Base-by-base conservation (phyloP, 2,329 filamentous ascomycete species). In the Apiospora malaysiana region DNA sequence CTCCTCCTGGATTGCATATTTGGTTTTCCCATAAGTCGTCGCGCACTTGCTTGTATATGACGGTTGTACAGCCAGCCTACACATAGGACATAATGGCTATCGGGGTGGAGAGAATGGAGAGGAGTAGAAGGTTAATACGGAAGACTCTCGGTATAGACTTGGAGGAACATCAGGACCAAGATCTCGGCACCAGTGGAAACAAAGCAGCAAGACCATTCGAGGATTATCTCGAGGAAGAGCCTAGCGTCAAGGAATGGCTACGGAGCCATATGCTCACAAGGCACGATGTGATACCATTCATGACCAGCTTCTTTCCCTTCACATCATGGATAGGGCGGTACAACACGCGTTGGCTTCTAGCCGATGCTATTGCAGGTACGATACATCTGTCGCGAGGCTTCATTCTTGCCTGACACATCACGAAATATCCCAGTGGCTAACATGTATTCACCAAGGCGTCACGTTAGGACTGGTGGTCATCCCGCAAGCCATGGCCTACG, bases 401-500 rank as follows among this genome's bases (percentile, higher is more conserved):
- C n/a, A 49, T 23, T 49, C 49, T 45, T 45, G 12, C 42, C 16
- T 14, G 2, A 18, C 10, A 4, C 16, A 16, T 16, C 16, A 14
- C 45, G 21, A 16, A n/a, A 9, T n/a, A 7, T 5, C 18, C 43
- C 18, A 45, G 76, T 82, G 47, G n/a, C 56, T 63, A 27, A 46
- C 68, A 71, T 32, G 74, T 66, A n/a, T 63, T 43, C 37, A 69
- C 18, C 42, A 37, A 85, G 83, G 83, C 71, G 83, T 85, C 76
- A 90, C 88, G 3, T 86, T 89, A 70, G 88, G 88, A n/a, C 86
- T 86, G 43, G 85, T 90, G 32, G 94, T 98, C 40, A 93, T 98
- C 23, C 95, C 95, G 6, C 95, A 98, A 79, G 92, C 94, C 73
- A 98, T 98, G 95, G 95, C 95, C 0, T 98, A 98, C 82, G 95